Evolutionary conservation across 2,329 filamentous ascomycete genomes (phyloP), one percentile per base, ranked within the genome.

Genomic region (Chalaropsis ovoidea): DNA sequence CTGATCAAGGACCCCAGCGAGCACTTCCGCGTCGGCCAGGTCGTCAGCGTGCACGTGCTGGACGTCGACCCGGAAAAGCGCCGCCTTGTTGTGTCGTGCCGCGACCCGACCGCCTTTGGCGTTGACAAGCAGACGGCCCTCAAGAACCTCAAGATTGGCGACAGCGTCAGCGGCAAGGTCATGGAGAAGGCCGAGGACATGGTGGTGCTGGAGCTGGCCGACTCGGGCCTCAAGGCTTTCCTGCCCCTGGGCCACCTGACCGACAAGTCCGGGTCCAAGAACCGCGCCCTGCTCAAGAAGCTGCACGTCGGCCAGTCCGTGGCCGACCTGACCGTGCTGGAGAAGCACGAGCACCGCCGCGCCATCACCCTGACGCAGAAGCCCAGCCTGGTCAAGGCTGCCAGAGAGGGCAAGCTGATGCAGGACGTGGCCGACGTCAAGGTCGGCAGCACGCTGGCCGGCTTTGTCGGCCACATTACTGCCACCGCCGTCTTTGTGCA

Each of bases 1-100:
- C 96, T 88, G 72, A 96, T 99, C 71, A 84, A 88, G 70, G 89
- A 96, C 72, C 91, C 94, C 3, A 84, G 83, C 58, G 86, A 95
- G 72, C 92, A 97, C 75, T 99, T 99, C 78, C 86, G 87, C 43
- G 77, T 86, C 54, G 95, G 94, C 0, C 94, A 99, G 74, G 93
- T 95, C 1, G 87, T 99, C 69, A 95, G 85, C 71, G 89, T 96
- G 22, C 89, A 93, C 71, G 85, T 95, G n/a, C 76, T 96, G 42
- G 88, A 87, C 62, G 85, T 96, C 62, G 86, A 95, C 70, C 78
- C 85, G 0, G 84, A 87, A 66, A 79, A 82, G 47, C 80, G 82
- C 68, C 86, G 88, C 70, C 82, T 99, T 69, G 84, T 90, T 45
- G 89, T 99, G 3, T 95, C 93, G 22, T 99, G 94, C 81, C 96